phyloP scores from a whole-genome alignment of 345 rosid genomes.

The Ailanthus altissimus region DNA sequence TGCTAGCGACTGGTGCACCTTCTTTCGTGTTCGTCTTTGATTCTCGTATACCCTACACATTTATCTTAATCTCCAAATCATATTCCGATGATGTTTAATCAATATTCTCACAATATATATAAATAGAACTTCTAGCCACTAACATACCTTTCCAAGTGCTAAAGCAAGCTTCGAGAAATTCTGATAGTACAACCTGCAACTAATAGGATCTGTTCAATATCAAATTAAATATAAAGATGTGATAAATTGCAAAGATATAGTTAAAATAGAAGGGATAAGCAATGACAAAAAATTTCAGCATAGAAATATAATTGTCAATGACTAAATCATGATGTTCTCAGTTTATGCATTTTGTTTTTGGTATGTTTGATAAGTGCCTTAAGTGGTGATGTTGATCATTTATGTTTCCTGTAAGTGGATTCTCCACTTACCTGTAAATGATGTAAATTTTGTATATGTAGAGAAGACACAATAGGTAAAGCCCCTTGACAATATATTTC shows the following conservation, averaged over 20 bases:
- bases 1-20: too few relatives aligned
- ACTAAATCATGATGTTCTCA: not conserved
- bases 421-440: not conserved
- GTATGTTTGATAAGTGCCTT: not conserved
- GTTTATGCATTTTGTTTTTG: too few relatives aligned
- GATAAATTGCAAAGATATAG: not conserved
- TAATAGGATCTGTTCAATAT: conserved; percentile 62
- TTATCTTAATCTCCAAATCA: too few relatives aligned
- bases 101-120: too few relatives aligned
- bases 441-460: too few relatives aligned
- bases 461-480: too few relatives aligned
- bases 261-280: not conserved
- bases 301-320: not conserved
- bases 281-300: not conserved
- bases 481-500: too few relatives aligned
- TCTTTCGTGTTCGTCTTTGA: too few relatives aligned
- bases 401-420: not conserved
- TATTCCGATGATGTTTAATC: too few relatives aligned
- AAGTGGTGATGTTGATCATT: not conserved
- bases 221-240: conserved; percentile 1
- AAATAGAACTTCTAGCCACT: not conserved
- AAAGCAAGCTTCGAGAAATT: conserved; percentile 90
- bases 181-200: conserved; percentile 74
- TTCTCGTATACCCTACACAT: too few relatives aligned
- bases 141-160: conserved; percentile 83